Percentiles rank a stretch among this genome's conserved stretches.
Evolutionary conservation across 1,284 basidiomycete genomes (phyloP).

Genomic region (Sparassis latifolia): DNA sequence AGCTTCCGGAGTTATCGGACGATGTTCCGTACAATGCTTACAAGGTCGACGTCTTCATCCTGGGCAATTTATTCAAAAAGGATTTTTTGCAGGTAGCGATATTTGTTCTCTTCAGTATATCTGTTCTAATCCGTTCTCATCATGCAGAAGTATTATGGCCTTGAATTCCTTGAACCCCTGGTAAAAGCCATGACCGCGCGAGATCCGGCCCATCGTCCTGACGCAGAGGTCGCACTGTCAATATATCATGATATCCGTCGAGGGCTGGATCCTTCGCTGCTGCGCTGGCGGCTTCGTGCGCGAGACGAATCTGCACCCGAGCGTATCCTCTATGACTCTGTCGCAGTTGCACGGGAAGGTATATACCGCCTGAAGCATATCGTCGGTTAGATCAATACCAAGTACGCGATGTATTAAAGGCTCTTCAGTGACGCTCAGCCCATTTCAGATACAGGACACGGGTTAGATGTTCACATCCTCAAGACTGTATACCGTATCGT

Average conservation of each 20-base stretch:
- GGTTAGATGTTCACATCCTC: too few species aligned
- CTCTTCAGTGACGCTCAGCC: too few species aligned
- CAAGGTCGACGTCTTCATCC: slow-evolving; percentile 23
- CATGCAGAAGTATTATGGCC: slow-evolving; percentile 9
- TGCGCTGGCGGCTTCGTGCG: slow-evolving; percentile 10
- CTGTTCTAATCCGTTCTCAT: background rate
- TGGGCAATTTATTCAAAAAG: slow-evolving; percentile 17
- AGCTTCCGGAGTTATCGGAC: slow-evolving; percentile 23
- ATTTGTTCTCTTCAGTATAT: too few species aligned
- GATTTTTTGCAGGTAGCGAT: slow-evolving; percentile 7
- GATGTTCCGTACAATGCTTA: slow-evolving; percentile 22
- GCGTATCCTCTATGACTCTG: slow-evolving; percentile 11
- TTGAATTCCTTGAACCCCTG: slow-evolving; percentile 18
- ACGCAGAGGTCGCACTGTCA: slow-evolving; percentile 7
- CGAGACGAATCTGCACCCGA: slow-evolving; percentile 7
- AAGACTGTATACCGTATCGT: too few species aligned
- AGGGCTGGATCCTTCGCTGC: background rate
- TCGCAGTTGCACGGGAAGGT: slow-evolving; percentile 11
- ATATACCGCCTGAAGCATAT: slow-evolving; percentile 8
- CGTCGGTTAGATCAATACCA: background rate
- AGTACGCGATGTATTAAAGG: too few species aligned
- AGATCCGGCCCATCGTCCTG: slow-evolving; percentile 13
- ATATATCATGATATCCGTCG: slow-evolving; percentile 1
- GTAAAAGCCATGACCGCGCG: slow-evolving; percentile 14
- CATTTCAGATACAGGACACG: too few species aligned